Conservation (phyloP, 192 early-diverging fungal genomes). For the Coemansia sp. region DNA sequence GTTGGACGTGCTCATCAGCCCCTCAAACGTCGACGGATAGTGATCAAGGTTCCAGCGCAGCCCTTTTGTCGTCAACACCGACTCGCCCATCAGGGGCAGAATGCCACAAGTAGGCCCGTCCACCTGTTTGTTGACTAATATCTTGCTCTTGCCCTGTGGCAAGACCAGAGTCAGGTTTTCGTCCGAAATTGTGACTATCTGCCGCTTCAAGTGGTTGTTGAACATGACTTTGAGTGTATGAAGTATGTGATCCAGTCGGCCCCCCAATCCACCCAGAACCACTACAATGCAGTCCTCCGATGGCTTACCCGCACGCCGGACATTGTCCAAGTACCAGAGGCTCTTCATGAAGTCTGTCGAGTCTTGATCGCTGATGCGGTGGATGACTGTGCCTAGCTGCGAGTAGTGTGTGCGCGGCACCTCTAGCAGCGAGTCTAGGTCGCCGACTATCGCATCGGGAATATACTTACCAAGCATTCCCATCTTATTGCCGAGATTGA, state of each 20-base stretch:
- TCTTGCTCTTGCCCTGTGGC: constrained; percentile 62
- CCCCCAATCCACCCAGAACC: constrained; percentile 79
- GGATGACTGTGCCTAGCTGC: constrained; percentile 14
- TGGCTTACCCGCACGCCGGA: constrained; percentile 2
- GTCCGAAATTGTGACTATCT: constrained; percentile 65
- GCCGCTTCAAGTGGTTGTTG: constrained; percentile 56
- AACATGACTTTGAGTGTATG: constrained; percentile 73
- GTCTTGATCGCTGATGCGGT: constrained; percentile 54
- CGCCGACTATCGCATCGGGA: constrained; percentile 80
- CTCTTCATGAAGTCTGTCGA: constrained; percentile 94
- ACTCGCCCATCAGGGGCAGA: constrained; percentile 68
- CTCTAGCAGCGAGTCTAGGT: constrained; percentile 76
- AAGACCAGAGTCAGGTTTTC: constrained; percentile 69
- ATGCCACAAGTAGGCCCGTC: constrained; percentile 90
- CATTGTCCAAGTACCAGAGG: constrained; percentile 53
- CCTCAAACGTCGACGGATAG: constrained; percentile 63
- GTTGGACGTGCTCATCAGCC: constrained; percentile 84
- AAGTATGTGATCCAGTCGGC: constrained; percentile 89
- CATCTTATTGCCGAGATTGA: constrained; percentile 57
- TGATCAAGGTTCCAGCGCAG: constrained; percentile 76
- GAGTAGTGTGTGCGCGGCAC: constrained; percentile 67
- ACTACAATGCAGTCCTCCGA: constrained; percentile 57
- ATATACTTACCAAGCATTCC: constrained; percentile 16
- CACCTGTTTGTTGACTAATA: constrained; percentile 59
- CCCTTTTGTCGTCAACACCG: constrained; percentile 67